These are phyloP conservation scores for Stephania yunnanensis DNA, from an alignment of 164 flowering plant species.

Conservation along the genomic window DNA sequence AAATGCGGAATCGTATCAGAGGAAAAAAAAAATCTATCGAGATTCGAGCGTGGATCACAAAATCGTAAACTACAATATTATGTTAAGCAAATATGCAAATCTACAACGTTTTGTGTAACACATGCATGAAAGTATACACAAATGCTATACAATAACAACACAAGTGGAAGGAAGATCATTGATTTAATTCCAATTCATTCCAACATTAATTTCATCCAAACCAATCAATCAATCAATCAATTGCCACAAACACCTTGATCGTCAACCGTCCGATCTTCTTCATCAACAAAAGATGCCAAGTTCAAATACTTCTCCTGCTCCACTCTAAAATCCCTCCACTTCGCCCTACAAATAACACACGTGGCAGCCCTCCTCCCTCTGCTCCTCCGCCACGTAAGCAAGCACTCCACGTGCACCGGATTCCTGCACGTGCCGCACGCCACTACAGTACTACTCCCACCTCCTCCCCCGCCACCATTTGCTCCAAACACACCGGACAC, in stretches of 20 bases:
- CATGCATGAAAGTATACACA: no score
- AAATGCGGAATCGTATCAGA: no score
- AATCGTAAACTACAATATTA: no score
- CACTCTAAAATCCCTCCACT: slow-evolving; percentile 45
- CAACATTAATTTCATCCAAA: background rate
- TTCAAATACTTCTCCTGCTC: slow-evolving; percentile 64
- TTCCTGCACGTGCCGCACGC: slow-evolving; percentile 65
- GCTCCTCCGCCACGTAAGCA: slow-evolving; percentile 66
- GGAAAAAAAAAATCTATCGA: no score
- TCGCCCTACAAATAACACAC: slow-evolving; percentile 80
- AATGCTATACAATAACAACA: no score
- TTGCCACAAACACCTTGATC: slow-evolving; percentile 19
- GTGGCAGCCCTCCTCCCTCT: slow-evolving; percentile 48
- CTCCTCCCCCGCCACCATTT: slow-evolving; percentile 36
- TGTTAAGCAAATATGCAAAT: no score
- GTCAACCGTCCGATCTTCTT: slow-evolving; percentile 27
- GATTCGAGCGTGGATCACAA: no score
- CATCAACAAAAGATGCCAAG: slow-evolving; percentile 44
- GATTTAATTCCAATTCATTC: no score
- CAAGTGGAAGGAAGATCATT: no score
- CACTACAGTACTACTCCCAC: slow-evolving; percentile 19
- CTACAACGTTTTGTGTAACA: no score
- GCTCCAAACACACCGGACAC: slow-evolving; percentile 86
- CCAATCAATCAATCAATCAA: background rate
- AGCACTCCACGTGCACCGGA: slow-evolving; percentile 66